Evolutionary conservation across 1,284 basidiomycete species (phyloP).

Genomic region (Ganoderma sinense): DNA sequence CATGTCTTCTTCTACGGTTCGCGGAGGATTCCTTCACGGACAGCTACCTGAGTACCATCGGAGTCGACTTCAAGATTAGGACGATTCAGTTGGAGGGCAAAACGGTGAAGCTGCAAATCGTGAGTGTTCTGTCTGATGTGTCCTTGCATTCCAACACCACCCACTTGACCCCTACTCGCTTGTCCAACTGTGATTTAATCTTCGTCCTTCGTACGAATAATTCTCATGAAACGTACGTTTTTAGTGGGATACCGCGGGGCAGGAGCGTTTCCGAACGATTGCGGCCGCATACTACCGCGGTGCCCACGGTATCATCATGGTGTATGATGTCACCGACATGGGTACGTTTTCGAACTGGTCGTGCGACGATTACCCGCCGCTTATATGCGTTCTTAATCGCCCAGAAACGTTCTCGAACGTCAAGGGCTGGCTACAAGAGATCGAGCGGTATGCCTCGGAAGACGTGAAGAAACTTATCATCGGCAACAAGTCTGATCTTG

Average conservation of each 20-base stretch:
- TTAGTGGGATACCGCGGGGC: slow-evolving; percentile 98
- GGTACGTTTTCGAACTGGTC: slow-evolving; percentile 55
- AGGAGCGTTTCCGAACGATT: slow-evolving; percentile 97
- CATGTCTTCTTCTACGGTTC: slow-evolving; percentile 97
- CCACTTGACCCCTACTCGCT: not conserved
- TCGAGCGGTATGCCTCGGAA: slow-evolving; percentile 98
- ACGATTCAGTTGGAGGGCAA: slow-evolving; percentile 99
- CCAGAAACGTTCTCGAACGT: slow-evolving; percentile 97
- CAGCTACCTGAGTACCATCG: slow-evolving; percentile 98
- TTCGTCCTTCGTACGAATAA: not conserved
- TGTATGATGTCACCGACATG: slow-evolving; percentile 99
- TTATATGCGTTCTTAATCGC: not conserved
- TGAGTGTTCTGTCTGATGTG: slow-evolving; percentile 56
- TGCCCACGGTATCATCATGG: slow-evolving; percentile 97
- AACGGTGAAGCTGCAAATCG: slow-evolving; percentile 99
- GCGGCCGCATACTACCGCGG: slow-evolving; percentile 99
- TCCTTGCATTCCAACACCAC: not conserved
- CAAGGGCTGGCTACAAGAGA: slow-evolving; percentile 99
- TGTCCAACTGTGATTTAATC: not conserved
- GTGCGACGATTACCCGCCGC: slow-evolving; percentile 7
- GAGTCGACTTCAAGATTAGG: slow-evolving; percentile 99
- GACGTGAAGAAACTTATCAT: slow-evolving; percentile 98
- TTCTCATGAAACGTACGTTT: not conserved
- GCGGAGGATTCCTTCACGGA: slow-evolving; percentile 99
- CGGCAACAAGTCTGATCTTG: slow-evolving; percentile 98